Base-by-base conservation (phyloP, 108 stramenopile species). In the Fragilariopsis cylindrus region DNA sequence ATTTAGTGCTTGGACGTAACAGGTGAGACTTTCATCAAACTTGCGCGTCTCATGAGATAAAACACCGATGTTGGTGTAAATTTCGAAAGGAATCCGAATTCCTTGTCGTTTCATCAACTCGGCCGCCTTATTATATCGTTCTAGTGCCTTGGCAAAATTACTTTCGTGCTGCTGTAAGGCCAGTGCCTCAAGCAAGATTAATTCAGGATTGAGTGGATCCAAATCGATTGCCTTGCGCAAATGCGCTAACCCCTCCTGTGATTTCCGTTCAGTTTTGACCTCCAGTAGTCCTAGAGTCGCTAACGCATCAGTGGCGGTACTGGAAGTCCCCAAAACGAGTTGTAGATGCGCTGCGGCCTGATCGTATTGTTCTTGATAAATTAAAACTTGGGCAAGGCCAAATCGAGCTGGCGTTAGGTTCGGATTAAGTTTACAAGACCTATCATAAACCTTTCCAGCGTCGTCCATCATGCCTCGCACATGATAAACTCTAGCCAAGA, bases 401-500 rank as follows among this genome's bases (percentile, higher is more conserved):
- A 92, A 96, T 56, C 90, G 79, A 1, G 94, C 94, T 9, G 94
- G 94, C 16, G 79, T 83, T 49, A 96, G 80, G 57, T 82, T 76
- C 7, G 90, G 88, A 30, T 87, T 76, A 46, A 90, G 72, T 57
- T 93, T 85, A 71, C 89, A 90, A 46, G 90, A 89, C 65, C 80
- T 74, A 18, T 90, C 81, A 79, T 96, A 96, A 41, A 90, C 85
- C 69, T 89, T 84, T 64, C 82, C 82, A 48, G 94, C 94, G 62
- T 90, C 77, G 39, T 92, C 87, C 63, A 84, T 78, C 39, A 91
- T 89, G n/a, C 79, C 85, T 6, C 87, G 84, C 11, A 89, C 86
- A 76, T 97, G 97, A 64, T 89, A 79, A 64, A 96, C 97, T 9
- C 97, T 88, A 6, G 92, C 97, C 69, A 94, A 71, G 66, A 94